These are phyloP conservation scores for Dinochytrium kinnereticum DNA, from an alignment of 371 early-diverging fungal species.

Conservation along the genomic window DNA sequence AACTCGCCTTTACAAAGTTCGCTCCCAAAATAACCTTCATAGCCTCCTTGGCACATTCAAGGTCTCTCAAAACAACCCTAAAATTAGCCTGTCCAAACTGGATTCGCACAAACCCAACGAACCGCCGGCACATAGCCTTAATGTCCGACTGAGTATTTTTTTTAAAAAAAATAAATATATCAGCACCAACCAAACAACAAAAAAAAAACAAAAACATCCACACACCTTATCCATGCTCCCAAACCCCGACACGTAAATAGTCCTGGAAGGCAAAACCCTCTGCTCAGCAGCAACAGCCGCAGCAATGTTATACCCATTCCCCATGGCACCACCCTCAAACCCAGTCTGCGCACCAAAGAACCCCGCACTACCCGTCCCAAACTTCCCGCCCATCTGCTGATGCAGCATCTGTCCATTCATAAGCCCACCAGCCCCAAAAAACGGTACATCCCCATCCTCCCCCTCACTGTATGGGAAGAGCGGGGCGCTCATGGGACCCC, in stretches of 20 bases:
- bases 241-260: conserved; percentile 12
- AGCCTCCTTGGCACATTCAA: conserved; percentile 31
- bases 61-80: conserved; percentile 30
- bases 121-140: conserved; percentile 11
- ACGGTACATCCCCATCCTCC: no score
- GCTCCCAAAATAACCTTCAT: conserved; percentile 15
- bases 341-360: background rate
- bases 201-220: background rate
- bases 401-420: background rate
- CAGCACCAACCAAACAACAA: background rate
- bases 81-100: conserved; percentile 36
- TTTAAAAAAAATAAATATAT: background rate
- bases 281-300: no score
- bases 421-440: no score
- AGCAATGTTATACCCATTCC: no score
- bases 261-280: conserved; percentile 7
- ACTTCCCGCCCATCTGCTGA: background rate
- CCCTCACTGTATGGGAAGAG: no score
- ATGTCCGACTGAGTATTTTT: conserved; percentile 21
- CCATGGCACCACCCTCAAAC: background rate
- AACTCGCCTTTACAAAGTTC: conserved; percentile 24
- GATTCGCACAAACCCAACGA: conserved; percentile 36
- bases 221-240: conserved; percentile 5
- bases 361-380: background rate
- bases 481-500: no score